phyloP scores from a whole-genome alignment of 148 eudicot species.

The Amaranthus hypochondriacus region DNA sequence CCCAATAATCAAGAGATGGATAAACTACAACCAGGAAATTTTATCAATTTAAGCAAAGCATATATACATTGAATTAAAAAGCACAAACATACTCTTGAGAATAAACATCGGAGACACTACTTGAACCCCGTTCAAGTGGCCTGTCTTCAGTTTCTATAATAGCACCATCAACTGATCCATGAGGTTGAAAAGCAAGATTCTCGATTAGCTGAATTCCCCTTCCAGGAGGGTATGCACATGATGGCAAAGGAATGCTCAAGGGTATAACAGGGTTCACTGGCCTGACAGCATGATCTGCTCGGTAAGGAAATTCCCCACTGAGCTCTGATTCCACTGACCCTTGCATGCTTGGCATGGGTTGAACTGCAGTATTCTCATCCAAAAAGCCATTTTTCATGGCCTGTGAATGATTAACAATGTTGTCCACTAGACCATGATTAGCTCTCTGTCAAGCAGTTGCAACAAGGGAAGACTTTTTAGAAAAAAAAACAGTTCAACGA shows the following conservation, averaged over 20 bases:
- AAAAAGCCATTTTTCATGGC: slow-evolving; percentile 43
- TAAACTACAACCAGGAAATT: background rate
- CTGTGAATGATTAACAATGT: slow-evolving; percentile 49
- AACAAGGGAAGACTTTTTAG: slow-evolving; percentile 3
- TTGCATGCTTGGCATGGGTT: slow-evolving; percentile 35
- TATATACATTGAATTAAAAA: background rate
- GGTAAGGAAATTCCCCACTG: slow-evolving; percentile 37
- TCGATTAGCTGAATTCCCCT: slow-evolving; percentile 41
- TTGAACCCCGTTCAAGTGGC: slow-evolving; percentile 40
- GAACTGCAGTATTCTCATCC: slow-evolving; percentile 47
- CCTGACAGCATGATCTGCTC: slow-evolving; percentile 29
- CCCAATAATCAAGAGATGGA: background rate
- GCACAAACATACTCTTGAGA: slow-evolving; percentile 61
- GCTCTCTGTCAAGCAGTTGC: slow-evolving; percentile 47
- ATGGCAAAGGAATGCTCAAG: slow-evolving; percentile 32
- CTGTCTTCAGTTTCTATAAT: slow-evolving; percentile 37
- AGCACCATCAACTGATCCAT: slow-evolving; percentile 40
- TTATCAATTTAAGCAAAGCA: background rate
- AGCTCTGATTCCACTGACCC: slow-evolving; percentile 48
- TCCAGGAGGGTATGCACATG: slow-evolving; percentile 35
- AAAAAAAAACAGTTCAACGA: background rate
- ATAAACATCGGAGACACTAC: slow-evolving; percentile 51
- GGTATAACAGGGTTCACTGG: slow-evolving; percentile 35
- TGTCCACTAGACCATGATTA: slow-evolving; percentile 53
- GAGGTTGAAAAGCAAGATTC: slow-evolving; percentile 35